A percentile compares a stretch with the other conserved stretches of the same genome.
These are phyloP conservation scores for Echites panduratus DNA, from an alignment of 257 asterid genomes.

Conservation along the genomic window DNA sequence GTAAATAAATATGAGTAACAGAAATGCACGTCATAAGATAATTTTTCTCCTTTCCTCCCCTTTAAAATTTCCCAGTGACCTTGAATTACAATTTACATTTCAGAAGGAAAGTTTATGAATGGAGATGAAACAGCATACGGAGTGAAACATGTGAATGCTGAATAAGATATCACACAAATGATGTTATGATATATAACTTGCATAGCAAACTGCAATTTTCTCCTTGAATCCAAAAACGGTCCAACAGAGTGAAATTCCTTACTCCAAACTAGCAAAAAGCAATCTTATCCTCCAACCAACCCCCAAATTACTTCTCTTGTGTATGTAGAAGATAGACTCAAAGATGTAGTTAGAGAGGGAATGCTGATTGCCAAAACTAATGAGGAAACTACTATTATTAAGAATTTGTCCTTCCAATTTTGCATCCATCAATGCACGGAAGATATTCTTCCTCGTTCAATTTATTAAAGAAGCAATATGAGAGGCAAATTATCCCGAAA, in stretches of 20 bases:
- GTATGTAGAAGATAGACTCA: neutral
- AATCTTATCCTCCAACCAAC: neutral
- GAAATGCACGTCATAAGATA: neutral
- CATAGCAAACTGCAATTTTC: neutral
- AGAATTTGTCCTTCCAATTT: neutral
- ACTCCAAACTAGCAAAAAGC: neutral
- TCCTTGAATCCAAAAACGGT: neutral
- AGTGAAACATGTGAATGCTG: too few species aligned
- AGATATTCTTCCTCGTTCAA: slow-evolving; percentile 1
- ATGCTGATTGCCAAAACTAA: neutral
- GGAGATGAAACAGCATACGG: too few species aligned
- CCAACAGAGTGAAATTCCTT: neutral
- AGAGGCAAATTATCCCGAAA: neutral
- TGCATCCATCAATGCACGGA: neutral
- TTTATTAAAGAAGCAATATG: neutral
- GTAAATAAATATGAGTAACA: neutral
- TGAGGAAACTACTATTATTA: neutral
- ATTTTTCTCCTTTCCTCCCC: neutral
- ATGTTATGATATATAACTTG: neutral
- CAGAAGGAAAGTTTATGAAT: too few species aligned
- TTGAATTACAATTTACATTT: neutral
- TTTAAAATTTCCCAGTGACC: neutral
- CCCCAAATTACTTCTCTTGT: too few species aligned
- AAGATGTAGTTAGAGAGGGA: neutral
- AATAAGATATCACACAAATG: neutral